These are phyloP conservation scores for Suillus paluster DNA, from an alignment of 768 basidiomycete species.

Conservation along the genomic window DNA sequence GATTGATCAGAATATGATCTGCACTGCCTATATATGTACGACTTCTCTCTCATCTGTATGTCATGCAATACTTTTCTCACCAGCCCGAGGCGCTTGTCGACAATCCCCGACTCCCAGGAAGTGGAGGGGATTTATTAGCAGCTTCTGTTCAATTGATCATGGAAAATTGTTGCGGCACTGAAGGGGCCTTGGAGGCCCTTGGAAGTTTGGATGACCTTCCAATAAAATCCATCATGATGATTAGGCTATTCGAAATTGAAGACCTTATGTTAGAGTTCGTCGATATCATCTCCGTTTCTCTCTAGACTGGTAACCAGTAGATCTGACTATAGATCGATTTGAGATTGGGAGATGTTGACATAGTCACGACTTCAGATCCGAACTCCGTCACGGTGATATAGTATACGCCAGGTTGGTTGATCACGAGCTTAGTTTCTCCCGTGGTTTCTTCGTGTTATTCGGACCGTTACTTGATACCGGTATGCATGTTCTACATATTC, in stretches of 20 bases:
- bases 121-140: neutral
- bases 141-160: neutral
- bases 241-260: neutral
- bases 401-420: no score
- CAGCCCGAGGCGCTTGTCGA: no score
- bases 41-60: neutral
- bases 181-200: neutral
- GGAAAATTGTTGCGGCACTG: neutral
- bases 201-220: neutral
- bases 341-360: no score
- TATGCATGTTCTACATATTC: no score
- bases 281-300: no score
- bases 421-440: no score
- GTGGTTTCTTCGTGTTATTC: no score
- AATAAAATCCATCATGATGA: neutral
- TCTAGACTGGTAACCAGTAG: no score
- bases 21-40: neutral
- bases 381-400: no score
- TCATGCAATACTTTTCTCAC: neutral
- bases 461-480: no score
- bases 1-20: neutral
- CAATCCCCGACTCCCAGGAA: neutral
- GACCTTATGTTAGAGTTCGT: neutral
- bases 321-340: no score
- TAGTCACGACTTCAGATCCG: no score